Percentiles rank a stretch among this genome's conserved stretches.
Conservation (phyloP, 768 basidiomycete species). For the Lactifluus echinatus region DNA sequence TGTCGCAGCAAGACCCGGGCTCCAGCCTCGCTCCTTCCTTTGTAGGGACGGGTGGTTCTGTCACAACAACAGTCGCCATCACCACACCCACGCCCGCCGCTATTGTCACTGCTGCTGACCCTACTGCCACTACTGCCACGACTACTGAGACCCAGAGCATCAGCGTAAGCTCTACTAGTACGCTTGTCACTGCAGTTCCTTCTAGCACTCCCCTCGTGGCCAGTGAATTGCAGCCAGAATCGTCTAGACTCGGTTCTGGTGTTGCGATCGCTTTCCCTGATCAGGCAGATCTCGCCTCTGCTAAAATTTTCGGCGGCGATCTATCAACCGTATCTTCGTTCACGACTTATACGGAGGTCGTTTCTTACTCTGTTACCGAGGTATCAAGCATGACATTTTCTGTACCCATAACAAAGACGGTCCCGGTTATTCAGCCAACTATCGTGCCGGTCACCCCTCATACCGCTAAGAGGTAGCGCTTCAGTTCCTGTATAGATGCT, state of each 20-base stretch:
- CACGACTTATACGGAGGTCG: neutral
- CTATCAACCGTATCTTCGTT: neutral
- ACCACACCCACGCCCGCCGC: too few species aligned
- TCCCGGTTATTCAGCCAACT: neutral
- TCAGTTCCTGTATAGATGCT: neutral
- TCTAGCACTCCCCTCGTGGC: neutral
- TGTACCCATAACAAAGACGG: neutral
- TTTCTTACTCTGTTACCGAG: neutral
- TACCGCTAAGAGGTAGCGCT: neutral
- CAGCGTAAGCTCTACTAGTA: too few species aligned
- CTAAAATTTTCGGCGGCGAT: too few species aligned
- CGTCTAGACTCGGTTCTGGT: neutral
- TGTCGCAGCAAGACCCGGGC: too few species aligned
- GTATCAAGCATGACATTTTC: neutral
- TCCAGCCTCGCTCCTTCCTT: too few species aligned
- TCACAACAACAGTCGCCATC: too few species aligned
- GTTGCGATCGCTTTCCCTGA: neutral
- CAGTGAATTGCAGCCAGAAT: neutral
- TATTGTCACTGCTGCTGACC: neutral
- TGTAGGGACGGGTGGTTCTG: too few species aligned
- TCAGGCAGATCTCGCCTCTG: too few species aligned
- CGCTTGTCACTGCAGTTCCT: neutral
- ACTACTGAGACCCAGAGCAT: too few species aligned
- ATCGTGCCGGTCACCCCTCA: neutral
- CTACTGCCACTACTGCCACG: neutral